Evolutionary conservation across 140 eudicot genomes (phyloP).

Genomic region (Oenanthe javanica): DNA sequence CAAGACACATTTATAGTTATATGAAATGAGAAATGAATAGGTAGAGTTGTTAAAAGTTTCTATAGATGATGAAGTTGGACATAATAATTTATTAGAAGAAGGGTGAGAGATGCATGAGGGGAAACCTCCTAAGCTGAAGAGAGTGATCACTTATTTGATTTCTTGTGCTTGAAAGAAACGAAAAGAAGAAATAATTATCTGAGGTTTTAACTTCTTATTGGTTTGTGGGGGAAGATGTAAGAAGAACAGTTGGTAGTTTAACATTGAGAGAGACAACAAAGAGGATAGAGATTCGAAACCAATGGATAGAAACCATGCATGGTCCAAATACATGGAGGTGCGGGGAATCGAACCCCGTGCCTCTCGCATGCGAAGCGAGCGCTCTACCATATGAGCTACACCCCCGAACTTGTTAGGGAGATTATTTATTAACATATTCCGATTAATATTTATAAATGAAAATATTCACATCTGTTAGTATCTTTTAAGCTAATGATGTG

Average conservation of each 20-base stretch:
- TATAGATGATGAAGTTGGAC: neutral
- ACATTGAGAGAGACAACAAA: too few relatives aligned
- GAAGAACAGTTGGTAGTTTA: too few relatives aligned
- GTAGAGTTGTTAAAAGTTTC: neutral
- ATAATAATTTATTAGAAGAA: neutral
- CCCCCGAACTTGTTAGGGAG: constrained; percentile 31
- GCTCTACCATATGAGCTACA: constrained; percentile 99
- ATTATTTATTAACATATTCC: too few relatives aligned
- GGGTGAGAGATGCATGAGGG: neutral
- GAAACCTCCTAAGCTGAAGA: neutral
- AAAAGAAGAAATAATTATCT: too few relatives aligned
- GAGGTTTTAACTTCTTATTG: too few relatives aligned
- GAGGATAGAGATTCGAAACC: too few relatives aligned
- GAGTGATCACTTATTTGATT: neutral
- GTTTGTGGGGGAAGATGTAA: too few relatives aligned
- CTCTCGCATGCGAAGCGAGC: constrained; percentile 99
- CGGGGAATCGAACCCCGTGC: constrained; percentile 99
- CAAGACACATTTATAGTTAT: neutral
- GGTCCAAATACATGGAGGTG: constrained; percentile 42
- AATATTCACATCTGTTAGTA: too few relatives aligned
- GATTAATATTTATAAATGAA: too few relatives aligned
- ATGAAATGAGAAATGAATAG: neutral
- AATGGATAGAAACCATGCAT: too few relatives aligned
- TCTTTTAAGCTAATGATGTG: too few relatives aligned
- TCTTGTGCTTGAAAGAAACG: too few relatives aligned